Conservation (phyloP, 352 stramenopile genomes). For the Stephanocyclus meneghinianus region DNA sequence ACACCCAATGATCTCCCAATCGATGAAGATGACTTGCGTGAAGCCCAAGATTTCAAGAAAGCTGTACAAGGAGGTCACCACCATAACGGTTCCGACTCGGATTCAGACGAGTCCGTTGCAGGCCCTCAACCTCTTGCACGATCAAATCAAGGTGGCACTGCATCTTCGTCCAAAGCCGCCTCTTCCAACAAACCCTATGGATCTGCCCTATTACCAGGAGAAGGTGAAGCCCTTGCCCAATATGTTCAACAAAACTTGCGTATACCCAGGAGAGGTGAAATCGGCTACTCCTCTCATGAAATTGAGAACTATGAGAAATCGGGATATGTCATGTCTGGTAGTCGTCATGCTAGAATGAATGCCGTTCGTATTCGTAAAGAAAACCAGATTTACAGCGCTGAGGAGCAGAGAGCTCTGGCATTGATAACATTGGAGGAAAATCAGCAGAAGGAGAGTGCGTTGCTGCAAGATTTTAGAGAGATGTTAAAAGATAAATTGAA, state of each 20-base stretch:
- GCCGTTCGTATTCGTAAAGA: slow-evolving; percentile 98
- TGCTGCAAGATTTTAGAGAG: slow-evolving; percentile 95
- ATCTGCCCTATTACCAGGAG: slow-evolving; percentile 89
- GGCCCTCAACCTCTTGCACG: slow-evolving; percentile 86
- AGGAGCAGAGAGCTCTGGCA: slow-evolving; percentile 96
- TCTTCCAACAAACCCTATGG: slow-evolving; percentile 84
- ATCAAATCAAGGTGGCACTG: slow-evolving; percentile 66
- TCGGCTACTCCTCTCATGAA: slow-evolving; percentile 92
- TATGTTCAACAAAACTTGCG: slow-evolving; percentile 99
- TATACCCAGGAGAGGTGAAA: slow-evolving; percentile 96
- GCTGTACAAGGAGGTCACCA: slow-evolving; percentile 82
- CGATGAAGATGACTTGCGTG: slow-evolving; percentile 79
- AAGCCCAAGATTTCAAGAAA: slow-evolving; percentile 88
- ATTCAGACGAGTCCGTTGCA: slow-evolving; percentile 84
- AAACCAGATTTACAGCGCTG: slow-evolving; percentile 98
- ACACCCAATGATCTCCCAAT: slow-evolving; percentile 12
- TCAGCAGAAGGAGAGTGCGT: slow-evolving; percentile 95
- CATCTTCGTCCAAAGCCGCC: slow-evolving; percentile 36
- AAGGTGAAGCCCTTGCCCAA: slow-evolving; percentile 90
- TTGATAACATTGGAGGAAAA: slow-evolving; percentile 99
- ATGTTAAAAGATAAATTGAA: slow-evolving; percentile 83
- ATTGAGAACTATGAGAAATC: slow-evolving; percentile 94
- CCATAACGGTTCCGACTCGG: slow-evolving; percentile 25
- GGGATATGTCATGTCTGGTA: slow-evolving; percentile 95
- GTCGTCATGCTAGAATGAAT: slow-evolving; percentile 97